Evolutionary conservation across 768 basidiomycete genomes (phyloP), one percentile per base, ranked within the genome.

Genomic region (Hypholoma fasciculare): DNA sequence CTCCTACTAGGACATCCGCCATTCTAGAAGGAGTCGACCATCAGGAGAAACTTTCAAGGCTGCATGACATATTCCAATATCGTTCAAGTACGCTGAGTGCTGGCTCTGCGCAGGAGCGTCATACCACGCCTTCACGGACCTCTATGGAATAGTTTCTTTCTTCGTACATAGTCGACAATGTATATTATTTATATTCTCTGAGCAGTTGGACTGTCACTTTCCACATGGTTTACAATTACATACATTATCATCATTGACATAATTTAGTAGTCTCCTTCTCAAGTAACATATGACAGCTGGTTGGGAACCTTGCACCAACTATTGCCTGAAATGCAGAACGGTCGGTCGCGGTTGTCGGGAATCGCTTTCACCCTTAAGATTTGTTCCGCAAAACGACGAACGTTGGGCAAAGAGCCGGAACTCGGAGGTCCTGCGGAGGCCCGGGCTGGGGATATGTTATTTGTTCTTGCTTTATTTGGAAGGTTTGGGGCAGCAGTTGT

Each of bases 21-120:
- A 47, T 53, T 61, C 38, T 62, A 30, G 64, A 63, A 42, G 60
- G 54, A 27, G 67, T 73, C 26, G 78, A 71, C 12, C 74, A 72
- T 37, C 85, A 89, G 63, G 88, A 91, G 54, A 86, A 85, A 65
- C 69, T 92, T 34, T 88, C 90, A 42, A 77, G 87, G 64, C 70
- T 94, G 52, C 92, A 93, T 68, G 85, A 90, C 67, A 79, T 93
- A 61, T 94, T 93, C 74, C 89, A 90, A 64, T 93, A 94, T 72
- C 82, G 90, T 54, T 83, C 87, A 23, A 91, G 90, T 68, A 83
- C 83, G 39, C 52, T 75, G 44, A 82, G 81, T 62, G 74, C 72
- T 57, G 77, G 75, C n/a, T 79, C 79, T 17, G 78, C 78, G 36
- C 77, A 74, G 49, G 73, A 71, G 34, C 66, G 65, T 7, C 6